A percentile compares a stretch with the other conserved stretches of the same genome.
phyloP scores from a whole-genome alignment of 257 asterid species.

The Nicotiana noctiflora region DNA sequence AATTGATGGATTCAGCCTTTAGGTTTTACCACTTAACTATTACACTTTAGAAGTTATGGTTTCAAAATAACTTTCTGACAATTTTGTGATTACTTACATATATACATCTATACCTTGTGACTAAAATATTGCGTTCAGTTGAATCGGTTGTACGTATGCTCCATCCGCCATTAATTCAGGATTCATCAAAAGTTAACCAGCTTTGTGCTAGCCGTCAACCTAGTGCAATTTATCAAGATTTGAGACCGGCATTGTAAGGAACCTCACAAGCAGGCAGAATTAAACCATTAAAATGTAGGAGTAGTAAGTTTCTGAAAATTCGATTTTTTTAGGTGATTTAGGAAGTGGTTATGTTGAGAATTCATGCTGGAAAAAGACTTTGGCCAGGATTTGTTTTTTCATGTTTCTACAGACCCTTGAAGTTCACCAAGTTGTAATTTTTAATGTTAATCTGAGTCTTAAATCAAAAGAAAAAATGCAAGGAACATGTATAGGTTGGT shows the following conservation, averaged over 20 bases:
- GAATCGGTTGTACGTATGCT: no score
- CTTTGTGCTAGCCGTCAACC: neutral
- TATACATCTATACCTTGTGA: no score
- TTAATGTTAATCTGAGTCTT: neutral
- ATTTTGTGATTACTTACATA: no score
- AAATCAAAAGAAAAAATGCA: neutral
- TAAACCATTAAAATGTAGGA: neutral
- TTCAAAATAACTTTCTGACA: no score
- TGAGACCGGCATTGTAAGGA: neutral
- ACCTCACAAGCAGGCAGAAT: neutral
- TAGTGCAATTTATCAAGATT: neutral
- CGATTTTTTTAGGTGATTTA: neutral
- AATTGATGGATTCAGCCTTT: no score
- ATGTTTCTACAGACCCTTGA: neutral
- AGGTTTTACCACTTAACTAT: no score
- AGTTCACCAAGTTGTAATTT: neutral
- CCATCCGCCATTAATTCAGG: neutral
- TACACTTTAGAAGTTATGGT: no score
- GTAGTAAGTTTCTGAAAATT: neutral
- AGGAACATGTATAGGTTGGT: neutral
- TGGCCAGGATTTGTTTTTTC: neutral
- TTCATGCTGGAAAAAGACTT: neutral
- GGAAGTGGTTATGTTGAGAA: neutral
- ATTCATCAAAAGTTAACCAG: neutral
- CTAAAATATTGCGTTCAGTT: no score